Evolutionary conservation across 306 rosid genomes (phyloP).

Genomic region (Cajanus cajan): DNA sequence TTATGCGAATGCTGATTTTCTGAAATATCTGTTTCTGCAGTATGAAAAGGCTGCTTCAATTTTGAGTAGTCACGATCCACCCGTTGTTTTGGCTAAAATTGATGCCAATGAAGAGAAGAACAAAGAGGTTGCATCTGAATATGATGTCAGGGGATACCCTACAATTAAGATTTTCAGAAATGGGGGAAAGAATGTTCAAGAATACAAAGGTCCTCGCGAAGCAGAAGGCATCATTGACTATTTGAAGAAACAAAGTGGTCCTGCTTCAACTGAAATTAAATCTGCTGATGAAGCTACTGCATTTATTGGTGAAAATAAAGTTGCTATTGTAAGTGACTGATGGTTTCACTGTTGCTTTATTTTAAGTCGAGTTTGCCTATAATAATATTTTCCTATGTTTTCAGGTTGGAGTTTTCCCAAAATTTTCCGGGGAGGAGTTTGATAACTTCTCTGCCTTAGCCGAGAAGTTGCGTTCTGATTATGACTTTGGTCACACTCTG

Average conservation of each 20-base stretch:
- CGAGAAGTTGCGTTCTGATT: constrained; percentile 83
- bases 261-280: constrained; percentile 71
- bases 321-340: constrained; percentile 60
- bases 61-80: constrained; percentile 73
- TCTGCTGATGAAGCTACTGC: constrained; percentile 62
- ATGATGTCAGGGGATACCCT: constrained; percentile 71
- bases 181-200: constrained; percentile 76
- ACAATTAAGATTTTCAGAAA: constrained; percentile 81
- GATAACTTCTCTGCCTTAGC: constrained; percentile 59
- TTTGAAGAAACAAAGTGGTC: constrained; percentile 85
- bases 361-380: background rate
- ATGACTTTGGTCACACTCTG: constrained; percentile 77
- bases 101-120: constrained; percentile 75
- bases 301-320: constrained; percentile 58
- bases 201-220: constrained; percentile 91
- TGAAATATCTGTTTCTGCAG: constrained; percentile 37
- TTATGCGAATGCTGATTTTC: constrained; percentile 18
- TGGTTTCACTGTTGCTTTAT: background rate
- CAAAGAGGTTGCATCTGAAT: constrained; percentile 55
- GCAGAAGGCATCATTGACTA: constrained; percentile 84
- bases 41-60: constrained; percentile 83
- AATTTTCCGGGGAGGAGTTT: constrained; percentile 81
- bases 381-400: constrained; percentile 16
- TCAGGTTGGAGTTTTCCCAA: constrained; percentile 81
- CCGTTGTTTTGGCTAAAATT: constrained; percentile 72